phyloP scores from a whole-genome alignment of 768 basidiomycete genomes.

The Mycena vulgaris region DNA sequence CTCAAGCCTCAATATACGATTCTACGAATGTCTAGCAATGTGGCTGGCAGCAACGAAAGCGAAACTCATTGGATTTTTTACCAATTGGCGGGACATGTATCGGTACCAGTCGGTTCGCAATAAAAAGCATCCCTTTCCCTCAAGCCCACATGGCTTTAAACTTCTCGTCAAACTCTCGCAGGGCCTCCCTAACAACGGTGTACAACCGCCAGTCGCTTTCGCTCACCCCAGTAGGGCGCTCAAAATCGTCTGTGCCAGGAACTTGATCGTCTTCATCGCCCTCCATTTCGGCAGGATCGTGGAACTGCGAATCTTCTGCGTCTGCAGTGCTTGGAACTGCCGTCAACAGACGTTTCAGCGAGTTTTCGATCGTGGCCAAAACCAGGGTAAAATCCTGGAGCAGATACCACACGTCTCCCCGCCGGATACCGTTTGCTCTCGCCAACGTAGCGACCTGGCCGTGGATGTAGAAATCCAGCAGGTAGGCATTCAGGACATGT shows the following conservation, averaged over 20 bases:
- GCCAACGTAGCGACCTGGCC: constrained; percentile 68
- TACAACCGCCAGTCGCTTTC: constrained; percentile 72
- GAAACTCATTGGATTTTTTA: too few species aligned
- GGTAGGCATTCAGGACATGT: constrained; percentile 70
- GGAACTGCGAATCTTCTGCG: constrained; percentile 42
- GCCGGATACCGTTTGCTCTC: constrained; percentile 70
- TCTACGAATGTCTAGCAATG: too few species aligned
- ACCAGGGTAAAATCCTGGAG: constrained; percentile 72
- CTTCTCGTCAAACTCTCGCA: constrained; percentile 69
- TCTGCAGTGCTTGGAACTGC: constrained; percentile 39
- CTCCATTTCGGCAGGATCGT: constrained; percentile 43
- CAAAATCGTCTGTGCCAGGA: constrained; percentile 37
- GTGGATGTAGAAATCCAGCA: constrained; percentile 79
- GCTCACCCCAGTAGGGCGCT: constrained; percentile 56
- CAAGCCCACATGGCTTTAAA: constrained; percentile 77
- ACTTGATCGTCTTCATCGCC: constrained; percentile 41
- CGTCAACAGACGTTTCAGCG: constrained; percentile 63
- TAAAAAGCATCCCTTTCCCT: too few species aligned
- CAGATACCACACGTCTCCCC: constrained; percentile 76
- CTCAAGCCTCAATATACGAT: too few species aligned
- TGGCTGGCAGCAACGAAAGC: too few species aligned
- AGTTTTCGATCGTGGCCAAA: constrained; percentile 63
- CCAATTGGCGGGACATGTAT: too few species aligned
- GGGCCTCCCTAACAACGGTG: constrained; percentile 59
- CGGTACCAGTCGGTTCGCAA: too few species aligned